Conservation (phyloP, 2,329 filamentous ascomycete species). For the Drechslerella stenobrocha region DNA sequence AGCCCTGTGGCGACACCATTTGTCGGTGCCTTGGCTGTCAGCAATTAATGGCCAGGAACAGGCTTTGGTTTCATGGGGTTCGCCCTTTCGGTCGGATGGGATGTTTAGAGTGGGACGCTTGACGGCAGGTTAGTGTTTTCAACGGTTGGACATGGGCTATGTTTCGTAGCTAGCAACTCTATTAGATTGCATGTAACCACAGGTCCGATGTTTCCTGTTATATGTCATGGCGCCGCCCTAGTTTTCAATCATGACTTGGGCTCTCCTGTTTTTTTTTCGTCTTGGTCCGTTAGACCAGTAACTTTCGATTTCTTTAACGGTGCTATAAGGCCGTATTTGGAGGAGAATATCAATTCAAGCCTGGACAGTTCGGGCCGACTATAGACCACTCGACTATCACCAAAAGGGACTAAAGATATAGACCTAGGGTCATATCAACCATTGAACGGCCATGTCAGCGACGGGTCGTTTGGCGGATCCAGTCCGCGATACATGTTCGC, state of each 20-base stretch:
- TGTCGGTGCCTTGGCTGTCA: conserved; percentile 9
- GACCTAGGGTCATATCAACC: neutral
- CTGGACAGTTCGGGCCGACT: neutral
- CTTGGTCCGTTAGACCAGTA: neutral
- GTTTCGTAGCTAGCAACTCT: too few relatives aligned
- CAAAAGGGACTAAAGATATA: too few relatives aligned
- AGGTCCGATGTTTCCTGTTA: neutral
- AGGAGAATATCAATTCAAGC: neutral
- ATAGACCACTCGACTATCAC: too few relatives aligned
- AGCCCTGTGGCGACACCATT: neutral
- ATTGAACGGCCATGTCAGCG: conserved; percentile 13
- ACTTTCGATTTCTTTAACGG: neutral
- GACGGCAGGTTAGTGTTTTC: too few relatives aligned
- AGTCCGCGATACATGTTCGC: conserved; percentile 29
- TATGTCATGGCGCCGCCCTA: neutral
- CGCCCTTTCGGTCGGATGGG: too few relatives aligned
- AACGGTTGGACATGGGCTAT: too few relatives aligned
- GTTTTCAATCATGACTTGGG: neutral
- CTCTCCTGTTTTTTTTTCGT: neutral
- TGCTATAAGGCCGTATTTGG: neutral
- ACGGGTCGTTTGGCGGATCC: conserved; percentile 18
- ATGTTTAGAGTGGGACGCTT: too few relatives aligned
- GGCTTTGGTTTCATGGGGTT: conserved; percentile 14
- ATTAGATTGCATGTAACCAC: too few relatives aligned
- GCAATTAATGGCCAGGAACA: conserved; percentile 33